Conservation (phyloP, 2,329 filamentous ascomycete genomes). For the Falciphora oryzae region DNA sequence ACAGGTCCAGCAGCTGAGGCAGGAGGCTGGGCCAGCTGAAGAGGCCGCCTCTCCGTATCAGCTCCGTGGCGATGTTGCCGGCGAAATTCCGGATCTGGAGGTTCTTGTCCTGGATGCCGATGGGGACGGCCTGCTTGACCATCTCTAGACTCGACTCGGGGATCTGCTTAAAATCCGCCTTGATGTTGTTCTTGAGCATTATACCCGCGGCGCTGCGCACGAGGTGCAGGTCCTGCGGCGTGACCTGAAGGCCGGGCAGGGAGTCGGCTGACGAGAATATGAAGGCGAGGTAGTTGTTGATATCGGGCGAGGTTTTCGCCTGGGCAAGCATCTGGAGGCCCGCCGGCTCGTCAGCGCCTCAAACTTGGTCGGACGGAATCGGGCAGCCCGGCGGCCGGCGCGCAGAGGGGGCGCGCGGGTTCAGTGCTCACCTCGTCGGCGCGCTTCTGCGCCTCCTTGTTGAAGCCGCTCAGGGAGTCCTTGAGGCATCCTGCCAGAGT, state of each 20-base stretch:
- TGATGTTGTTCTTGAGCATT: slow-evolving; percentile 94
- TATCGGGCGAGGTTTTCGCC: slow-evolving; percentile 81
- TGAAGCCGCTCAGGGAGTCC: slow-evolving; percentile 83
- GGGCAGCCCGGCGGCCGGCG: slow-evolving; percentile 1
- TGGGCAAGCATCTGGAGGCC: slow-evolving; percentile 76
- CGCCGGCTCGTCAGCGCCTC: slow-evolving; percentile 5
- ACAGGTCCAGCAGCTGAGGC: slow-evolving; percentile 71
- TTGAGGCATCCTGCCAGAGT: slow-evolving; percentile 85
- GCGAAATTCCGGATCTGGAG: slow-evolving; percentile 81
- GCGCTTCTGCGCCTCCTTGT: slow-evolving; percentile 77
- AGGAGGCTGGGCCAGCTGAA: slow-evolving; percentile 88
- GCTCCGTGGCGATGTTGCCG: slow-evolving; percentile 89
- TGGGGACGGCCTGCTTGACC: slow-evolving; percentile 71
- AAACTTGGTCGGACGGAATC: background rate
- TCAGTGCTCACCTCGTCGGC: slow-evolving; percentile 69
- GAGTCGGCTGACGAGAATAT: slow-evolving; percentile 69
- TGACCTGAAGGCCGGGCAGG: slow-evolving; percentile 55
- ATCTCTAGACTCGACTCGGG: slow-evolving; percentile 67
- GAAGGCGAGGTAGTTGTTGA: slow-evolving; percentile 95
- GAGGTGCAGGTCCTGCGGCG: slow-evolving; percentile 59
- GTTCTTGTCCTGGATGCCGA: slow-evolving; percentile 75
- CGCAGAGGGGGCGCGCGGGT: slow-evolving; percentile 11
- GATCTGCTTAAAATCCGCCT: slow-evolving; percentile 67
- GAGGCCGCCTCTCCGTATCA: slow-evolving; percentile 78
- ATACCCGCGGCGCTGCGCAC: slow-evolving; percentile 84